Base-by-base conservation (phyloP, 768 basidiomycete species). In the Leccinum subgranulosum region DNA sequence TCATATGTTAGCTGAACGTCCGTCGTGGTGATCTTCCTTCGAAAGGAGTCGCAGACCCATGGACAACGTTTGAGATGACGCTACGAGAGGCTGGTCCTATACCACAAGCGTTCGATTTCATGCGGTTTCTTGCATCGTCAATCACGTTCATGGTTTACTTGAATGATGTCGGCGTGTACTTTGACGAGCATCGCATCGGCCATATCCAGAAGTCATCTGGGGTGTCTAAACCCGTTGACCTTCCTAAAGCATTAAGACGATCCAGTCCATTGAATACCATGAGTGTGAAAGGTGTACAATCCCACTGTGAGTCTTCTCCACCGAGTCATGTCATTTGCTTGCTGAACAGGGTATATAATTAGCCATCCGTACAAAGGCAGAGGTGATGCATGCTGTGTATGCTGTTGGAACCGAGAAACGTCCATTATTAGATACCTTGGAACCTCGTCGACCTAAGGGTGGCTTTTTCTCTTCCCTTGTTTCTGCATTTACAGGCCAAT, bases 81-180 rank as follows among this genome's bases (percentile, higher is more conserved):
- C 79, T 97, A 2, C 82, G 96, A 49, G 91, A 96, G 66, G 84
- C 88, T 4, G 76, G 80, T 2, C 84, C 93, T 0, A 86, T 96
- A 57, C 93, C 92, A 0, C 79, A 83, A 17, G 81, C 90, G 7
- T 91, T 95, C 60, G 94, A 98, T 65, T 86, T 98, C 61, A 84
- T 89, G 31, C 84, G 92, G 21, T 98, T 99, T 70, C 79, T 99
- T 19, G 81, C 87, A 39, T 95, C 94, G 2, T 92, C 90, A 1
- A 86, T 99, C 55, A 94, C 94, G 0, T 99, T 99, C 75, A 98
- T 97, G 88, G 76, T 81, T 11, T 80, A 85, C 58, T 80, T 99
- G 10, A 76, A 77, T 11, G 81, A 88, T 70, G 83, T 98, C 56
- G 85, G 84, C 62, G 84, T 98, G 27, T 92, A 83, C 71, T 84